Conservation (phyloP, 768 basidiomycete genomes). For the Cantharellus anzutake region DNA sequence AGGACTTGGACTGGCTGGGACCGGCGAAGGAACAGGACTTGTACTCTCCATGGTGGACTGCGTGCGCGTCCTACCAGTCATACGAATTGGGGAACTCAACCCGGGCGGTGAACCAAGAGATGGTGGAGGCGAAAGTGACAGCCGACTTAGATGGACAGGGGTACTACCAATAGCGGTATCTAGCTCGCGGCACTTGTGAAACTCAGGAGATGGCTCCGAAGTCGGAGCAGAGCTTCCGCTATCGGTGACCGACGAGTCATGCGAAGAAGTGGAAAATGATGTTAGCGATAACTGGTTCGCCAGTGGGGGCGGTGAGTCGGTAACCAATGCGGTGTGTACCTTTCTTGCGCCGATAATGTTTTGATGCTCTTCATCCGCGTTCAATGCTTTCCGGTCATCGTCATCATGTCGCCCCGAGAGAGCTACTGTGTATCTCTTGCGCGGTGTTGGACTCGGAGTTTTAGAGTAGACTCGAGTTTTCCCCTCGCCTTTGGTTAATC, state of each 20-base stretch:
- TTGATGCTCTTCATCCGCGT: neutral
- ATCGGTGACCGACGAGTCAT: neutral
- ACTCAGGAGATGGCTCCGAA: neutral
- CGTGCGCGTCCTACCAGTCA: neutral
- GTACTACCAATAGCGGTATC: constrained; percentile 19
- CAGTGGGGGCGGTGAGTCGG: neutral
- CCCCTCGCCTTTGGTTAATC: no score
- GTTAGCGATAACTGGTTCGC: neutral
- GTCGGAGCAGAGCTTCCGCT: neutral
- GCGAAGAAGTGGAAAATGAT: neutral
- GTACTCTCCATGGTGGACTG: neutral
- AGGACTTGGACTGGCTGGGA: neutral
- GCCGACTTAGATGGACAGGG: neutral
- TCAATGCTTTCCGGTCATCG: neutral
- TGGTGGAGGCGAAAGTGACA: neutral
- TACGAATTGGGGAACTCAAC: neutral
- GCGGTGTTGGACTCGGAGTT: constrained; percentile 44
- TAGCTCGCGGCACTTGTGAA: constrained; percentile 9
- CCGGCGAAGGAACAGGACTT: neutral
- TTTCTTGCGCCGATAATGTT: neutral
- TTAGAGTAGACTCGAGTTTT: no score
- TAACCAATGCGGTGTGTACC: neutral
- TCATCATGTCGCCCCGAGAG: constrained; percentile 36
- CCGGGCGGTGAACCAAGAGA: neutral
- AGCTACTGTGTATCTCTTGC: constrained; percentile 76